Evolutionary conservation across 805 yeast species (phyloP).

Genomic region (Cyberlindnera meyerae): DNA sequence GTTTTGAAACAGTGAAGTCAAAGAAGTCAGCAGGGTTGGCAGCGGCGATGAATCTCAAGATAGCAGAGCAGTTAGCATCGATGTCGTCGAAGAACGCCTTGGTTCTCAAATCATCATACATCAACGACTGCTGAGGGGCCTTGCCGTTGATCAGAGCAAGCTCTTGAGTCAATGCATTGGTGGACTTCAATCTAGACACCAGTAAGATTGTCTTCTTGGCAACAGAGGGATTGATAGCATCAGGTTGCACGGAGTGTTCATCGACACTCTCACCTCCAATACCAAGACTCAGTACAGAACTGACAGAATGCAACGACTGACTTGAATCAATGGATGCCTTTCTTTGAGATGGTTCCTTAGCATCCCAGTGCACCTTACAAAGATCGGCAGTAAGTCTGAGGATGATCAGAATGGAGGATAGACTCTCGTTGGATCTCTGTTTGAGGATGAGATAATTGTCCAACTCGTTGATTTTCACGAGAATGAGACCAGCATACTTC

Average conservation of each 20-base stretch:
- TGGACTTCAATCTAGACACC: slow-evolving; percentile 30
- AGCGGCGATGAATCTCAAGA: slow-evolving; percentile 45
- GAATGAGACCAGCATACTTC: slow-evolving; percentile 20
- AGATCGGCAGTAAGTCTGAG: slow-evolving; percentile 37
- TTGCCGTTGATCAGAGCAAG: slow-evolving; percentile 28
- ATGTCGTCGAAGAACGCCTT: slow-evolving; percentile 28
- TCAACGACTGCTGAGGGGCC: slow-evolving; percentile 11
- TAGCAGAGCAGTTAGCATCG: slow-evolving; percentile 35
- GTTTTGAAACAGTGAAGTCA: slow-evolving; percentile 29
- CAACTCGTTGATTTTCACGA: slow-evolving; percentile 27
- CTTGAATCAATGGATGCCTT: slow-evolving; percentile 22
- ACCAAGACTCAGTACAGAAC: slow-evolving; percentile 26
- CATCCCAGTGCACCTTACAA: slow-evolving; percentile 37
- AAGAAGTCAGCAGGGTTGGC: slow-evolving; percentile 43
- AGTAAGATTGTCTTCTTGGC: slow-evolving; percentile 28
- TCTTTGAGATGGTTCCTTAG: slow-evolving; percentile 23
- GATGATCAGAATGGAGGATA: slow-evolving; percentile 33
- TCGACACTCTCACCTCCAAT: slow-evolving; percentile 30
- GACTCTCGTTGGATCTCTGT: slow-evolving; percentile 25
- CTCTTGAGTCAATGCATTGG: slow-evolving; percentile 28
- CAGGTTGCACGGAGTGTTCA: slow-evolving; percentile 32
- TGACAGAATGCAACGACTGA: slow-evolving; percentile 18
- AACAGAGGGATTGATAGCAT: slow-evolving; percentile 22
- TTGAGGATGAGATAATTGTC: slow-evolving; percentile 24
- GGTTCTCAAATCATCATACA: slow-evolving; percentile 19